Conservation (phyloP, 1,139 yeast species). For the Blastobotrys capitulatus region DNA sequence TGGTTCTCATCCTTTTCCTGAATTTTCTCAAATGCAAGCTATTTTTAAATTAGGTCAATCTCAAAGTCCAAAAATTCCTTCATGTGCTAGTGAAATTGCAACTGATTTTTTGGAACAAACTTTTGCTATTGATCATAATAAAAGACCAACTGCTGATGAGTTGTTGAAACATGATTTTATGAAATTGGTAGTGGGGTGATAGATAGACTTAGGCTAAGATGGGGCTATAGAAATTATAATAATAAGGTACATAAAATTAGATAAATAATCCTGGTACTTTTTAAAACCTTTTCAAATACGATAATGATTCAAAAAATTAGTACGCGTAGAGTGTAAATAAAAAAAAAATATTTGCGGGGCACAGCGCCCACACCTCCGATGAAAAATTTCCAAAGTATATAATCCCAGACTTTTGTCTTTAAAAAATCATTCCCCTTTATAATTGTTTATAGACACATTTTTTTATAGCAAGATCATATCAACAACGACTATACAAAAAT, state of each 20-base stretch:
- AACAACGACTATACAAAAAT: no score
- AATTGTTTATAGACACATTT: no score
- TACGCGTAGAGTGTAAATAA: no score
- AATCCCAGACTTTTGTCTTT: no score
- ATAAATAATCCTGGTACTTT: neutral
- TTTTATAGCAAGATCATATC: no score
- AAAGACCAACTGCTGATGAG: constrained; percentile 69
- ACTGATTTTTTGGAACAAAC: constrained; percentile 59
- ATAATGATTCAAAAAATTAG: no score
- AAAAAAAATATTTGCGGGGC: no score
- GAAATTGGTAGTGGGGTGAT: constrained; percentile 5
- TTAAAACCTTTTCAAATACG: neutral
- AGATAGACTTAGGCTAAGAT: no score
- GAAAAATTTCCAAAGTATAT: no score
- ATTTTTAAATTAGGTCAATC: constrained; percentile 87
- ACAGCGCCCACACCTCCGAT: no score
- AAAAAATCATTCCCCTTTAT: no score
- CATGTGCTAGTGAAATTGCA: constrained; percentile 66
- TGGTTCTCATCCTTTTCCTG: constrained; percentile 91
- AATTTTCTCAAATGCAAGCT: constrained; percentile 93
- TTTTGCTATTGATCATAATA: constrained; percentile 67
- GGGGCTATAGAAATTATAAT: no score
- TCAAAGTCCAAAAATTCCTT: constrained; percentile 68
- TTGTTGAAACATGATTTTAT: constrained; percentile 53
- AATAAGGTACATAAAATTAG: neutral